Evolutionary conservation across 345 rosid species (phyloP).

Genomic region (Ceriops zippeliana): DNA sequence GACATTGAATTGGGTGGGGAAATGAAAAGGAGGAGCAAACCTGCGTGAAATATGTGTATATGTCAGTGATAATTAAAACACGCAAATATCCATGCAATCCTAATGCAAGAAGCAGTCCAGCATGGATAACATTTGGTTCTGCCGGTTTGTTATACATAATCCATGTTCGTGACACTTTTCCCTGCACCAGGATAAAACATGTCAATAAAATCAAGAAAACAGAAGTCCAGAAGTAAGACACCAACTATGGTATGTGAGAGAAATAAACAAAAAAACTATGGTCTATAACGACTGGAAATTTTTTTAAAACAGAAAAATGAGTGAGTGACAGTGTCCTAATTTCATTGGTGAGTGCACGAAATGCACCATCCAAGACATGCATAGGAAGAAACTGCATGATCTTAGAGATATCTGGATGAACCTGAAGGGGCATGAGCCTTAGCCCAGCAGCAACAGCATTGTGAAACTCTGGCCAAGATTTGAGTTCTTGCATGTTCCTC

Average conservation of each 20-base stretch:
- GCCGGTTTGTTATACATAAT: slow-evolving; percentile 82
- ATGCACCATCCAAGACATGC: no score
- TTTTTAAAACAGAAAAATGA: background rate
- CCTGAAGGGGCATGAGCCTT: slow-evolving; percentile 92
- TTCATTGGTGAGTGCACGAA: no score
- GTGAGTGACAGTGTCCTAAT: background rate
- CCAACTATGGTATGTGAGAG: background rate
- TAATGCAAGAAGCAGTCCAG: slow-evolving; percentile 91
- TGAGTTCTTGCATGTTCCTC: slow-evolving; percentile 89
- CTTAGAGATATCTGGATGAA: slow-evolving; percentile 29
- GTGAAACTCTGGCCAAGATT: slow-evolving; percentile 98
- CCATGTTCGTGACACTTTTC: slow-evolving; percentile 97
- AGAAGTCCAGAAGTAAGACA: background rate
- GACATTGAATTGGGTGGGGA: no score
- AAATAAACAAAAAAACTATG: background rate
- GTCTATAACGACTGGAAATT: no score
- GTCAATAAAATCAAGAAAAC: slow-evolving; percentile 8
- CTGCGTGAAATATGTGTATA: slow-evolving; percentile 81
- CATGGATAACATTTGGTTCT: slow-evolving; percentile 81
- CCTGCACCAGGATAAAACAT: slow-evolving; percentile 46
- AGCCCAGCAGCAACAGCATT: slow-evolving; percentile 98
- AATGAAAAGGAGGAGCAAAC: slow-evolving; percentile 28
- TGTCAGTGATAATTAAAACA: slow-evolving; percentile 69
- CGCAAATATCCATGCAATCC: slow-evolving; percentile 92
- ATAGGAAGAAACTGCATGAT: background rate